phyloP scores from a whole-genome alignment of 768 basidiomycete species.

The Lactifluus piperatus region DNA sequence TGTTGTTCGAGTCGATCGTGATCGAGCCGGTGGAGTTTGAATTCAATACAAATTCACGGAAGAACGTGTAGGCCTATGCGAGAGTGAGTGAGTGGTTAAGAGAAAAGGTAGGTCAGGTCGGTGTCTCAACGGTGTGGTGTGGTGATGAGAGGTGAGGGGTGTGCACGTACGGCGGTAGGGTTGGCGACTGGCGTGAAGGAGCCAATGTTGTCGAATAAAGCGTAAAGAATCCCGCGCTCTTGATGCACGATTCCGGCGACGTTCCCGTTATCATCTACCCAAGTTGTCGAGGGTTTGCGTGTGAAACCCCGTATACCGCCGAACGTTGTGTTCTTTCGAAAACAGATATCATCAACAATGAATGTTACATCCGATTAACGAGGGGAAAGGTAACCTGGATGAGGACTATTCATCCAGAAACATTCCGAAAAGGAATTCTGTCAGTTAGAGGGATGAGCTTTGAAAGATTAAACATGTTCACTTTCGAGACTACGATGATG shows the following conservation, averaged over 20 bases:
- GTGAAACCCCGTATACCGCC: slow-evolving; percentile 72
- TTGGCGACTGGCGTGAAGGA: slow-evolving; percentile 33
- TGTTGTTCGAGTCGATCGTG: slow-evolving; percentile 22
- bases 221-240: slow-evolving; percentile 53
- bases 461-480: neutral
- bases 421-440: neutral
- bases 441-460: neutral
- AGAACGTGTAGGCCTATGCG: slow-evolving; percentile 48
- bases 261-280: slow-evolving; percentile 49
- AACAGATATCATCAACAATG: neutral
- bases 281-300: slow-evolving; percentile 56
- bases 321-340: slow-evolving; percentile 62
- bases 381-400: slow-evolving; percentile 1
- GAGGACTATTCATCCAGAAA: neutral
- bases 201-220: slow-evolving; percentile 31
- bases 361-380: neutral
- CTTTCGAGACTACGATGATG: slow-evolving; percentile 13
- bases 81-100: too few relatives aligned
- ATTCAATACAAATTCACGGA: slow-evolving; percentile 61
- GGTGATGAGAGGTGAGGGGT: slow-evolving; percentile 31
- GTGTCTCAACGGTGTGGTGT: neutral
- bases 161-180: slow-evolving; percentile 41
- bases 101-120: neutral
- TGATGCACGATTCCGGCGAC: slow-evolving; percentile 66
- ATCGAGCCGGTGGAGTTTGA: slow-evolving; percentile 52